Evolutionary conservation across 1,139 yeast species (phyloP).

Genomic region (Meyerozyma carpophila): DNA sequence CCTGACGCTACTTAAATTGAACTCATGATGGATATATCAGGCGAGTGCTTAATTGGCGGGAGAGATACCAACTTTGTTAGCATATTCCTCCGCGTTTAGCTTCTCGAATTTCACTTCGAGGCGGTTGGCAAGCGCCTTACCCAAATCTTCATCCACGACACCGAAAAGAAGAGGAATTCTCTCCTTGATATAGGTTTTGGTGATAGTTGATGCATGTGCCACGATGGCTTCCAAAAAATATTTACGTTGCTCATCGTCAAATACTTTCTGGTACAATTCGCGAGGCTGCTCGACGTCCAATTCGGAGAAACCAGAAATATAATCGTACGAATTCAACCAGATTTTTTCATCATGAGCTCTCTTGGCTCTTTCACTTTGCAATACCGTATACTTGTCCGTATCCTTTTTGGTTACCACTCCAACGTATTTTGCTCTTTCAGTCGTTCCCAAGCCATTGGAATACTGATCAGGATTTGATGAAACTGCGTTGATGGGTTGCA

Average conservation of each 20-base stretch:
- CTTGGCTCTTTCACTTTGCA: conserved; percentile 19
- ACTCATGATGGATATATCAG: neutral
- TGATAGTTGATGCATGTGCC: conserved; percentile 31
- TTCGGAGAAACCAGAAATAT: conserved; percentile 34
- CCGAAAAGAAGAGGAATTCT: conserved; percentile 38
- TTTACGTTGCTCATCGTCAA: conserved; percentile 21
- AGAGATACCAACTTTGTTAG: conserved; percentile 13
- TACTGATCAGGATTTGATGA: conserved; percentile 12
- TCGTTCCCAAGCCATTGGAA: conserved; percentile 15
- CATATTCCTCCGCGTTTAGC: conserved; percentile 21
- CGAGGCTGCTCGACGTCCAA: conserved; percentile 43
- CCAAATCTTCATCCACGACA: conserved; percentile 26
- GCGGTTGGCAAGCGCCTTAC: conserved; percentile 28
- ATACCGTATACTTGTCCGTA: conserved; percentile 19
- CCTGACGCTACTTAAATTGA: neutral
- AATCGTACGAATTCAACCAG: conserved; percentile 32
- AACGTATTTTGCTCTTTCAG: conserved; percentile 14
- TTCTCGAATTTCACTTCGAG: conserved; percentile 26
- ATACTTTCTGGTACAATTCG: conserved; percentile 33
- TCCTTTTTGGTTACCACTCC: conserved; percentile 24
- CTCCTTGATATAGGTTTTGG: conserved; percentile 22
- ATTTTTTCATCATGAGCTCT: conserved; percentile 30
- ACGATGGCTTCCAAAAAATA: conserved; percentile 30
- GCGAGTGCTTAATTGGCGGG: neutral
- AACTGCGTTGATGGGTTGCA: conserved; percentile 16